Base-by-base conservation (phyloP, 1,284 basidiomycete species). In the Waitea zeae region DNA sequence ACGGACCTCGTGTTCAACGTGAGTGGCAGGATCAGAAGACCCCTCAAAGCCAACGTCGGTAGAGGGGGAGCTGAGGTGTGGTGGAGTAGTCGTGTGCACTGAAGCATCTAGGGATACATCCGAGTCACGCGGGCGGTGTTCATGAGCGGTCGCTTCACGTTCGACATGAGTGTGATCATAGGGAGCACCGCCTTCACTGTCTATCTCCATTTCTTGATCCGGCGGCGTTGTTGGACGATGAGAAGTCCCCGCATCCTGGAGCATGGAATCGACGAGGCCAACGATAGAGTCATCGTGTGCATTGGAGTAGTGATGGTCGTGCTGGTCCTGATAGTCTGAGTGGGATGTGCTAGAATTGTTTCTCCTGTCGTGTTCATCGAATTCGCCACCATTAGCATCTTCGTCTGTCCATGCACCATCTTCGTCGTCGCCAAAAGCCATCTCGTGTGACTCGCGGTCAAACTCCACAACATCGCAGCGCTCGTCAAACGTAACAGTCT, bases 391-490 rank as follows among this genome's bases (percentile, higher is more conserved):
- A 18, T 31, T 36, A 12, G 44, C 44, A 7, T 39, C 40, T 22
- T 42, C 38, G 24, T 47, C 52, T 11, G 47, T 50, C 32, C 55
- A 51, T 11, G 47, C 56, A 4, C 49, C 52, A 12, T 67, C 64
- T 19, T 64, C 66, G 6, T 64, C 61, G 30, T 70, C 72, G 19
- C 59, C 60, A 22, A 50, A 53, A 19, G 57, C 50, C 17, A 44
- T 51, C 17, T 56, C 52, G 27, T 53, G 54, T 13, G 70, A 69
- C 30, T 76, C 70, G 12, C 63, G 56, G 39, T 84, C 77, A 49
- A 86, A 88, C 51, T 93, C 88, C 38, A 92, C 61, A 17, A 95
- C 86, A 44, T 93, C 86, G 42, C 84, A 86, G 5, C 74, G 66
- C 44, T 82, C 74, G 51, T 86, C 70, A 44, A 88, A 95, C 0